A percentile compares a stretch with the other conserved stretches of the same genome.
These are phyloP conservation scores for Boletus tomentosulus DNA, from an alignment of 768 basidiomycete genomes.

Conservation along the genomic window DNA sequence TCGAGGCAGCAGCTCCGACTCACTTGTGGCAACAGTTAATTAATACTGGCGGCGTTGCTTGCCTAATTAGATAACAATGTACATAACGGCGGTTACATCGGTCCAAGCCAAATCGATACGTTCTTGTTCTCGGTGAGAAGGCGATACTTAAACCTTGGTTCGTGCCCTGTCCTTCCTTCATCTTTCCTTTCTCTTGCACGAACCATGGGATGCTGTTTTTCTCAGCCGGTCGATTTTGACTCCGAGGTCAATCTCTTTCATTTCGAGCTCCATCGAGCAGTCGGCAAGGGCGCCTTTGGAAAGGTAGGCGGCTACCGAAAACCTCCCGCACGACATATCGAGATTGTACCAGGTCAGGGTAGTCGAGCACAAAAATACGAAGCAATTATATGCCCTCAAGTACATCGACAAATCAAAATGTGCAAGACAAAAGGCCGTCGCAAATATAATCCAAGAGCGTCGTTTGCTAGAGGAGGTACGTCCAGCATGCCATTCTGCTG, in stretches of 20 bases:
- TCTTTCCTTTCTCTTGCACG: constrained; percentile 35
- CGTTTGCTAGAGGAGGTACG: constrained; percentile 86
- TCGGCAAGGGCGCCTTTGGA: constrained; percentile 97
- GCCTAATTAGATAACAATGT: constrained; percentile 25
- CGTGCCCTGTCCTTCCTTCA: constrained; percentile 22
- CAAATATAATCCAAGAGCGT: constrained; percentile 92
- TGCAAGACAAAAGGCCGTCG: constrained; percentile 85
- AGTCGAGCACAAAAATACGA: constrained; percentile 92
- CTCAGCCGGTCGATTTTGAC: constrained; percentile 82
- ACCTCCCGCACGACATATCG: constrained; percentile 1
- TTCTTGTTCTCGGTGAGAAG: constrained; percentile 33
- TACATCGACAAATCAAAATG: constrained; percentile 96
- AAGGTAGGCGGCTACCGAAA: constrained; percentile 54
- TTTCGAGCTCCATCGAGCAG: constrained; percentile 92
- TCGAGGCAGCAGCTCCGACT: not conserved
- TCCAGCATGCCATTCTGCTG: not conserved
- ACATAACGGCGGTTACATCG: not conserved
- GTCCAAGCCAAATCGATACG: constrained; percentile 24
- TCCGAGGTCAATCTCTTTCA: constrained; percentile 87
- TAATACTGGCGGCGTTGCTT: not conserved
- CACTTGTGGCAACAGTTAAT: not conserved
- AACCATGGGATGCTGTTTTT: constrained; percentile 57
- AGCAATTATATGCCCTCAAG: constrained; percentile 91
- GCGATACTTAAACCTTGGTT: constrained; percentile 22
- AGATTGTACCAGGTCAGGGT: constrained; percentile 71